These are phyloP conservation scores for Tolypocladium guangdongense DNA, from an alignment of 2,329 filamentous ascomycete species.

Conservation along the genomic window DNA sequence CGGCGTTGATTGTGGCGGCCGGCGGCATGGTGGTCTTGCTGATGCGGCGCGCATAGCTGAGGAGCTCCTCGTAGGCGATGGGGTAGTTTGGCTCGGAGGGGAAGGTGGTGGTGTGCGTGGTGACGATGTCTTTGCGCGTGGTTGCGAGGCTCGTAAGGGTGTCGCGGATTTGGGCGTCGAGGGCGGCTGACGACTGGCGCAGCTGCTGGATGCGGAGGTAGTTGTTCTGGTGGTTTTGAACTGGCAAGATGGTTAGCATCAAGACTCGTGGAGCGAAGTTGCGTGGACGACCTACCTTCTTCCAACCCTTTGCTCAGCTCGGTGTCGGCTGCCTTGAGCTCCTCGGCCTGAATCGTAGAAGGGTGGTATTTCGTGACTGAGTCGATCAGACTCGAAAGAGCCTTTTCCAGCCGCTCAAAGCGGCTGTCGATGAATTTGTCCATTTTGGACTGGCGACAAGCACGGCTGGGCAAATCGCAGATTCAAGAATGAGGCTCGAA, in stretches of 20 bases:
- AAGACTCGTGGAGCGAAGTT: background rate
- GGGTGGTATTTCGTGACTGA: constrained; percentile 78
- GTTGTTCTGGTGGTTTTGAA: constrained; percentile 67
- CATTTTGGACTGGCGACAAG: constrained; percentile 30
- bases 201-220: constrained; percentile 56
- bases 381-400: constrained; percentile 59
- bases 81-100: constrained; percentile 38
- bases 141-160: constrained; percentile 59
- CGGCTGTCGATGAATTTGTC: constrained; percentile 49
- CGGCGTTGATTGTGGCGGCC: constrained; percentile 34
- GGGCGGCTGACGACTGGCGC: constrained; percentile 50
- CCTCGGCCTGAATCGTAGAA: constrained; percentile 52
- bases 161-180: constrained; percentile 63
- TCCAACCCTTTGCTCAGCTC: constrained; percentile 56
- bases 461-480: background rate
- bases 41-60: constrained; percentile 69
- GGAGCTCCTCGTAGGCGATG: constrained; percentile 61
- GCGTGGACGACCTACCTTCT: constrained; percentile 35
- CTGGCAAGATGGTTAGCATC: constrained; percentile 23
- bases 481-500: background rate
- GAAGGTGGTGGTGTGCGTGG: constrained; percentile 47
- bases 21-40: constrained; percentile 69
- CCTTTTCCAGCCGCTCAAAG: constrained; percentile 57
- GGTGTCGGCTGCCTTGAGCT: constrained; percentile 60
- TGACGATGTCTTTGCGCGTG: constrained; percentile 61